Evolutionary conservation across 2,329 filamentous ascomycete genomes (phyloP).

Genomic region (Bipolaris sorokiniana): DNA sequence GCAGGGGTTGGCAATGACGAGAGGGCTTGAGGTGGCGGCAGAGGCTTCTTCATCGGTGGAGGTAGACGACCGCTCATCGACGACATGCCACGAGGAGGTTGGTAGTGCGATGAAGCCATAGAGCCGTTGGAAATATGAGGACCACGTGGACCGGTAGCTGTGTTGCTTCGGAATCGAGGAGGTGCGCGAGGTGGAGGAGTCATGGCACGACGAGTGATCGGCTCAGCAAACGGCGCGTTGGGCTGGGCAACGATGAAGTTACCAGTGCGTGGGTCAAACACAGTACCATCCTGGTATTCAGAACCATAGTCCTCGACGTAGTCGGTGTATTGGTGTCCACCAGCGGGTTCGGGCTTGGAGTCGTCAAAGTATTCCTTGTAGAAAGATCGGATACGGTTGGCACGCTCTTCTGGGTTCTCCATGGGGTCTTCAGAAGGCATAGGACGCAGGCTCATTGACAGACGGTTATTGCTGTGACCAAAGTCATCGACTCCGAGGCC

Average conservation of each 20-base stretch:
- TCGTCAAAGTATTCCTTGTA: constrained; percentile 99
- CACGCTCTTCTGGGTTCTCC: constrained; percentile 91
- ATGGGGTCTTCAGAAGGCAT: constrained; percentile 84
- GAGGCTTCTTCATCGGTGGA: constrained; percentile 58
- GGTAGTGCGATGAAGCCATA: constrained; percentile 54
- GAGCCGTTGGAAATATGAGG: constrained; percentile 58
- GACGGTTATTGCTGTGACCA: constrained; percentile 53
- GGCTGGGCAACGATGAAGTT: constrained; percentile 63
- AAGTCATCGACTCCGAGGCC: constrained; percentile 42
- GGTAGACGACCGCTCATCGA: constrained; percentile 49
- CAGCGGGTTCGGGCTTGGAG: constrained; percentile 58
- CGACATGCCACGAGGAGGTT: constrained; percentile 50
- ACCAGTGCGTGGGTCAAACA: constrained; percentile 64
- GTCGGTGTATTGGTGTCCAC: constrained; percentile 48
- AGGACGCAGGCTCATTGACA: constrained; percentile 74
- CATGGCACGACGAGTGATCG: constrained; percentile 88
- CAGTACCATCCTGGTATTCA: constrained; percentile 68
- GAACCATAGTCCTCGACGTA: constrained; percentile 80
- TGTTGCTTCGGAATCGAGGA: constrained; percentile 57
- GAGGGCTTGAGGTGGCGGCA: constrained; percentile 76
- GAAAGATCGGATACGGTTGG: constrained; percentile 96
- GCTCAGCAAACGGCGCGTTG: constrained; percentile 74
- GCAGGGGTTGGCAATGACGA: constrained; percentile 82
- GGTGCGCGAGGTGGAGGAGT: constrained; percentile 82
- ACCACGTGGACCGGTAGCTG: constrained; percentile 30